Evolutionary conservation across 495 filamentous ascomycete species (phyloP), one percentile per base, ranked within the genome.

Genomic region (Penicillium samsonianum): DNA sequence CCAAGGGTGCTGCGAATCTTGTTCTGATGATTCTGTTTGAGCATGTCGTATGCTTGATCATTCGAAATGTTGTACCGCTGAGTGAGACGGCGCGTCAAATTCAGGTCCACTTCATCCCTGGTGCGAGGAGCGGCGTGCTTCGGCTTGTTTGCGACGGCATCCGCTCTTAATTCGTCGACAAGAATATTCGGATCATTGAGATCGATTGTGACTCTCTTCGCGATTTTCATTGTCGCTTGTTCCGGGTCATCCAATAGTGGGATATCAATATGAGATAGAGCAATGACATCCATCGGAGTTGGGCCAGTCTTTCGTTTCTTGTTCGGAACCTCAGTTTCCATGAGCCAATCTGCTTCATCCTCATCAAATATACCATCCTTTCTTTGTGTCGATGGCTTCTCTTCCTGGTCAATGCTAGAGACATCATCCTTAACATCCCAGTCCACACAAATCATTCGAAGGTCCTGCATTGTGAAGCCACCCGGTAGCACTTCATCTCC

Each of bases 21-120:
- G 79, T 88, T 93, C 74, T 95, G 90, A 61, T 92, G 90, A 68
- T 97, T 99, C 68, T 95, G 91, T 73, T 99, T 98, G 42, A 99
- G 82, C 50, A 89, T 85, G 62, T 96, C 90, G 67, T 99, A 99
- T 2, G 91, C 92, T 44, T 91, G 87, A 65, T 99, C 94, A 57
- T 96, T 96, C 26, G 93, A 96, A 48, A 96, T 89, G 70, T 98
- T 97, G 80, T 96, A 98, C 22, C 92, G 83, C 59, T 86, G 81
- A 25, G 79, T 83, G n/a, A 95, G 73, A 47, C 73, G 70, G 40
- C 72, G 70, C 40, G 77, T 70, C 28, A 73, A 49, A 48, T 70
- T 75, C 8, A 56, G 53, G 51, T 79, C 75, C 45, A 79, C 61
- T 33, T 77, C 68, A n/a, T 77, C 70, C 33, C 73, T 61, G 16